Evolutionary conservation across 306 rosid genomes (phyloP), one percentile per base, ranked within the genome.

Genomic region (Prunus mongolica): DNA sequence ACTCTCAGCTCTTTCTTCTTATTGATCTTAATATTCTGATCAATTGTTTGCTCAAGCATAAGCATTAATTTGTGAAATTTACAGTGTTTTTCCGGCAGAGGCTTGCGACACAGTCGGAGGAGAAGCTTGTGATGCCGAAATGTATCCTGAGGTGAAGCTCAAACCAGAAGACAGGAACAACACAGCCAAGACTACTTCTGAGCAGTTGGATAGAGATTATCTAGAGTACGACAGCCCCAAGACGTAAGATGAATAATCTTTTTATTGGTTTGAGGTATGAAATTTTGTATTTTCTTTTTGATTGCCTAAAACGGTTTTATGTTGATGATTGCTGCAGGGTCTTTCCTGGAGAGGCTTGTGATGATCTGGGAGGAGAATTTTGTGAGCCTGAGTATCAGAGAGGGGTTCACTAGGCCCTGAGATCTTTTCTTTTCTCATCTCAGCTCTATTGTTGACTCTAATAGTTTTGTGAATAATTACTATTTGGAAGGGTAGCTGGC

Each of bases 341-440:
- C 45, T 91, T 94, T 78, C 86, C 50, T 20, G 88, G 79, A 49
- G 95, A 94, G 86, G 98, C 98, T 65, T 94, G 98, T 80, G 98
- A 94, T 86, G 97, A 94, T 86, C 95, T 94, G 71, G 98, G 98
- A 76, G 97, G 98, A 73, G 78, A 18, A 52, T 92, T 94, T 87
- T 86, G 95, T 49, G 97, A 90, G 64, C 85, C 54, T 0, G 97
- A 91, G 51, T 94, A 87, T 86, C 96, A 90, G 87, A 88, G 32
- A 65, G 92, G 92, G 71, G 91, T 88, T 22, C 83, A 80, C 77
- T 91, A 88, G 83, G 77, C 7, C 46, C 24, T 52, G 49, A 19
- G 24, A 22, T 27, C n/a, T 50, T 22, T 68, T 52, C 38, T 7
- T 15, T 3, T 34, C 15, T n/a, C 9, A 55, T 71, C 14, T 54